Conservation (phyloP, 768 basidiomycete species). For the Punctularia strigosozonata region DNA sequence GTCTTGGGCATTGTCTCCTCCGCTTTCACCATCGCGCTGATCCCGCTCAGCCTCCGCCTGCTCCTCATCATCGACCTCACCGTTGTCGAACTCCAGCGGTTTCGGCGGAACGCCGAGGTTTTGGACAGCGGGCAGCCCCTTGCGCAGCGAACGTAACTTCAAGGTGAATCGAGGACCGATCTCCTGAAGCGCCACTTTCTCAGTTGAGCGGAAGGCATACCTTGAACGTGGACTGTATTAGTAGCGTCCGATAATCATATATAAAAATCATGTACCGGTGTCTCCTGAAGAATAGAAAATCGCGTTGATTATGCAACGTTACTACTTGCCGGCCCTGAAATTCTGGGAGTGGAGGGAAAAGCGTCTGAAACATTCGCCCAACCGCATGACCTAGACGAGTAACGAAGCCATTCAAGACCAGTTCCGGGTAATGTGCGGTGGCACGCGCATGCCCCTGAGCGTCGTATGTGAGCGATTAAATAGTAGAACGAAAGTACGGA, state of each 20-base stretch:
- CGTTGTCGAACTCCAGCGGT: slow-evolving; percentile 39
- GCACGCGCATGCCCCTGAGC: slow-evolving; percentile 81
- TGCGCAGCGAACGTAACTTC: slow-evolving; percentile 82
- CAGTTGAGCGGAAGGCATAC: slow-evolving; percentile 85
- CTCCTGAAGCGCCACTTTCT: slow-evolving; percentile 89
- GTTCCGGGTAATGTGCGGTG: slow-evolving; percentile 88
- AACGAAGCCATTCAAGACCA: slow-evolving; percentile 89
- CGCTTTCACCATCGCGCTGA: too few relatives aligned
- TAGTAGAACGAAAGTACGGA: not conserved
- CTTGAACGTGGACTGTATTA: slow-evolving; percentile 24
- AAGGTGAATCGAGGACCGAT: slow-evolving; percentile 97
- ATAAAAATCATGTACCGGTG: slow-evolving; percentile 53
- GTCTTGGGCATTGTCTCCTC: too few relatives aligned
- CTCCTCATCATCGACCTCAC: slow-evolving; percentile 19
- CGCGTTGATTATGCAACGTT: slow-evolving; percentile 92
- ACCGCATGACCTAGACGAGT: slow-evolving; percentile 89
- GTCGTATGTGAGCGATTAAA: not conserved
- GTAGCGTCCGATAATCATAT: not conserved
- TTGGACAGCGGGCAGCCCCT: slow-evolving; percentile 75
- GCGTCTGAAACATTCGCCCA: slow-evolving; percentile 91
- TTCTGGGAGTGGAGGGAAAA: slow-evolving; percentile 90
- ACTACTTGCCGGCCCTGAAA: slow-evolving; percentile 96
- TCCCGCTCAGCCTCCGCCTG: slow-evolving; percentile 12
- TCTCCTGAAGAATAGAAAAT: slow-evolving; percentile 94
- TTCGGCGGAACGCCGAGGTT: slow-evolving; percentile 52